Evolutionary conservation across 495 filamentous ascomycete genomes (phyloP), one percentile per base, ranked within the genome.

Genomic region (Hapsidospora chrysogenum): DNA sequence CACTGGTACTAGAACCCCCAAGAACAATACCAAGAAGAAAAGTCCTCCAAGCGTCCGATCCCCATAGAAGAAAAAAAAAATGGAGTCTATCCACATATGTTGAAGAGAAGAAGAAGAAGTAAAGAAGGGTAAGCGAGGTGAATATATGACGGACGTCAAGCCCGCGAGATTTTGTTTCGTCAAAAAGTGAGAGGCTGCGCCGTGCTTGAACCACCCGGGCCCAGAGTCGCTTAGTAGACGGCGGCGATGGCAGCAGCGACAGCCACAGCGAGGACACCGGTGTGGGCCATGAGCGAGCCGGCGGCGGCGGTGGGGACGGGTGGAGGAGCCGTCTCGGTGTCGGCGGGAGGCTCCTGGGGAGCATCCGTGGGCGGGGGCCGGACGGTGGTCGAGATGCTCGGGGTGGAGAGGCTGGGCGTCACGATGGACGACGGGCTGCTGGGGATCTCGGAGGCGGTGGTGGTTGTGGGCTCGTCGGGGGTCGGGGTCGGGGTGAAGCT

Each of bases 31-130:
- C n/a, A n/a, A n/a, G n/a, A n/a, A n/a, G n/a, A n/a, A n/a, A n/a
- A n/a, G n/a, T n/a, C n/a, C 33, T 11, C 33, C 33, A 36, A 36
- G 15, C 33, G 22, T 36, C 33, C 33, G 13, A n/a, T 36, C 33
- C 33, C 33, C 33, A 13, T 36, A 27, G 22, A 27, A 36, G 21
- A 36, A 36, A 21, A 27, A 21, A 15, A 4, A 26, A 35, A 4
- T 6, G 11, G 11, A 11, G 11, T 26, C 23, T 26, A 11, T 26
- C 23, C 6, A 26, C 10, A 23, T 25, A 27, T 9, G 33, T 25
- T 9, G 23, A 22, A 8, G 15, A 36, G 33, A 36, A 36, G 21
- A 26, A 20, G 25, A 36, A 21, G 3, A 6, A 14, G 15, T 15
- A 9, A 15, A 36, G 26, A 27, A 26, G 2, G 23, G 23, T 11